Conservation (phyloP, 768 basidiomycete genomes). For the Auricularia sp. region DNA sequence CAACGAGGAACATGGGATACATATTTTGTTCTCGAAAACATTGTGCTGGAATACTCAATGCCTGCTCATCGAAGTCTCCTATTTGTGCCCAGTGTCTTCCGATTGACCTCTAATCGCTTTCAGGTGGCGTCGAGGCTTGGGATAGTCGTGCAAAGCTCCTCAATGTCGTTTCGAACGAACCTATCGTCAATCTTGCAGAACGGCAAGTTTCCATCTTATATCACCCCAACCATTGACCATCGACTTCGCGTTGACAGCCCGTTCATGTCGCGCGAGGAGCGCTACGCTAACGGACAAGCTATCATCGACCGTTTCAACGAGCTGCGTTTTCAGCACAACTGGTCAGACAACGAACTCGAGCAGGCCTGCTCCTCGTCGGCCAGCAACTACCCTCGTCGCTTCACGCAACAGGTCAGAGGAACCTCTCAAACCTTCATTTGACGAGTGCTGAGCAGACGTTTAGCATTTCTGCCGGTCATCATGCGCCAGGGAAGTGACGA, state of each 20-base stretch:
- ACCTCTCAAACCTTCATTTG: conserved; percentile 9
- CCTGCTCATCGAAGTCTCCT: background rate
- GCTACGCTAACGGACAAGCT: conserved; percentile 42
- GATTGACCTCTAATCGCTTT: no score
- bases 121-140: conserved; percentile 37
- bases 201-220: conserved; percentile 28
- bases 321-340: conserved; percentile 41
- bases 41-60: no score
- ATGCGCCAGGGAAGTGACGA: conserved; percentile 46
- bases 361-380: conserved; percentile 41
- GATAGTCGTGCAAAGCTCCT: conserved; percentile 35
- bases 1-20: background rate
- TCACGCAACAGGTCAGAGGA: conserved; percentile 26
- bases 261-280: conserved; percentile 48
- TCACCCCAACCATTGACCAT: background rate
- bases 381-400: conserved; percentile 41
- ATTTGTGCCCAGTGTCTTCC: no score
- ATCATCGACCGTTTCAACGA: conserved; percentile 51
- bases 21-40: no score
- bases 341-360: conserved; percentile 38
- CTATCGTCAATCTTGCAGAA: conserved; percentile 46
- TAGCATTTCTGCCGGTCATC: conserved; percentile 60
- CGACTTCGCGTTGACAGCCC: conserved; percentile 26
- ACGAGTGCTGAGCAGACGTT: conserved; percentile 10
- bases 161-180: conserved; percentile 39